Evolutionary conservation across 495 filamentous ascomycete species (phyloP), one percentile per base, ranked within the genome.

Genomic region (Daldinia bambusicola): DNA sequence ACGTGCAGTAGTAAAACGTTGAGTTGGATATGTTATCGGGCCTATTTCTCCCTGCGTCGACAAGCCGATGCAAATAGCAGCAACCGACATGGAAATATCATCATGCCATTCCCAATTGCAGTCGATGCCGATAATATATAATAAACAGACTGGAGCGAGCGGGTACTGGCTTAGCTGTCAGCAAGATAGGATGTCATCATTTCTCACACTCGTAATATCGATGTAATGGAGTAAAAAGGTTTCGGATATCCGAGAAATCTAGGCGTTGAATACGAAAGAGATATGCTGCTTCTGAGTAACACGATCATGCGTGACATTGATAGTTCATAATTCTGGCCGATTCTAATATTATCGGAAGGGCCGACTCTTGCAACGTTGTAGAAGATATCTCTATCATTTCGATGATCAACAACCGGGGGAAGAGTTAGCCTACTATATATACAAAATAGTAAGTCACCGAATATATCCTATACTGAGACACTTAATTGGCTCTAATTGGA

Each of bases 391-490:
- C 2, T 53, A 14, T 8, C 26, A 31, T 53, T 32, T 53, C 26
- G 50, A 12, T 53, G 50, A 32, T 53, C 50, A 32, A 32, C 31
- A n/a, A 2, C 22, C 20, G 50, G 26, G 50, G 12, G n/a, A 52
- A 31, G 50, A 4, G 22, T 26, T 5, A 52, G 50, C 50, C 50
- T 18, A 52, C 50, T 31, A 52, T 52, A 52, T 52, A 52, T 41
- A 9, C 32, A 34, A 26, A 57, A 57, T 40, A 5, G 34, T 26
- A 57, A 38, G 34, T 34, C 20, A 22, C 18, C 32, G 20, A 22
- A 10, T 22, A 36, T 57, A 40, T 48, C 56, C 30, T 61, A 61
- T 55, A 67, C 51, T 56, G 38, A 67, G 50, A 67, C 45, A 61
- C 61, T 60, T 67, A 67, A 60, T 41, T n/a, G 20, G 40, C 6